These are phyloP conservation scores for Naganishia vishniacii DNA, from an alignment of 768 basidiomycete genomes.

Conservation along the genomic window DNA sequence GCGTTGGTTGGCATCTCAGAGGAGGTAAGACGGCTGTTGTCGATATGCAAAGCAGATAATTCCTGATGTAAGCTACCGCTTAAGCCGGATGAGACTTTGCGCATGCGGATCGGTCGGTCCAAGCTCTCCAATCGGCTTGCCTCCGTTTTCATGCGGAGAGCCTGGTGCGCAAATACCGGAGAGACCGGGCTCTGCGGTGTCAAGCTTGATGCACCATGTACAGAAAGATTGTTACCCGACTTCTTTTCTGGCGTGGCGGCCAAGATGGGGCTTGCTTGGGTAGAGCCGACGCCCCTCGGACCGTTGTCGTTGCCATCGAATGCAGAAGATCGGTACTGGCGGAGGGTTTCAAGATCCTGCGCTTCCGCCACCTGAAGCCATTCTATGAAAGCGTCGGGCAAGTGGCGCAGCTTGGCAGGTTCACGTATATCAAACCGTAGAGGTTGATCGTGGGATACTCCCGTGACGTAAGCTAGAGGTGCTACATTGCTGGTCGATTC, in stretches of 20 bases:
- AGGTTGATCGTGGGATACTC: constrained; percentile 38
- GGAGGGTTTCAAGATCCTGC: not conserved
- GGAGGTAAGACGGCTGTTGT: not conserved
- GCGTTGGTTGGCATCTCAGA: not conserved
- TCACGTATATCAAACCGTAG: constrained; percentile 38
- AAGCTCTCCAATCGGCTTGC: not conserved
- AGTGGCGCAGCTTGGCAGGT: constrained; percentile 25
- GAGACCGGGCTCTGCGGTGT: constrained; percentile 6
- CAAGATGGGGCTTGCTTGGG: not conserved
- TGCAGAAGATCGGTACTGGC: too few species aligned
- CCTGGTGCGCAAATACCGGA: not conserved
- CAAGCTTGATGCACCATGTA: not conserved
- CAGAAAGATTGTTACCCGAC: not conserved
- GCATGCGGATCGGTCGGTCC: constrained; percentile 4
- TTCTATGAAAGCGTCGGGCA: constrained; percentile 43
- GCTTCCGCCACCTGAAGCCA: constrained; percentile 34
- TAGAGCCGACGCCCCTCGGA: too few species aligned
- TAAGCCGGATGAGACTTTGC: constrained; percentile 1
- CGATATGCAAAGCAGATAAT: not conserved
- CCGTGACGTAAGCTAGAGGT: constrained; percentile 28
- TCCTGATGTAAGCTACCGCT: not conserved
- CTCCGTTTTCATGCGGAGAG: not conserved
- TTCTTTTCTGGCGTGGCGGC: not conserved
- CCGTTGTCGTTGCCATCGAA: too few species aligned
- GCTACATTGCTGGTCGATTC: not conserved